Evolutionary conservation across 805 yeast genomes (phyloP).

Genomic region (Starmerella lactis-condensi): DNA sequence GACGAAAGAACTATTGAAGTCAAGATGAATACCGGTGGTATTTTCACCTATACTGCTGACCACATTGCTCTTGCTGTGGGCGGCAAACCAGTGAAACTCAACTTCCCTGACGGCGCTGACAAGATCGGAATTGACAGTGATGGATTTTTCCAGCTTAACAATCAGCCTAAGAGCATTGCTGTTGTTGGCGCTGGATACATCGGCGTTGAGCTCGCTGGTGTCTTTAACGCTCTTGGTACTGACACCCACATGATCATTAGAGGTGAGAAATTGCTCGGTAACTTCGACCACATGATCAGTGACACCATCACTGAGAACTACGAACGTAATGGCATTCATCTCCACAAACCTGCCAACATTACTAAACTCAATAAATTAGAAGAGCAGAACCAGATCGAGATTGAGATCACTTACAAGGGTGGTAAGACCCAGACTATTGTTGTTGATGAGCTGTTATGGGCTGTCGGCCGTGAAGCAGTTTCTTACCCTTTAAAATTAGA

Average conservation of each 20-base stretch:
- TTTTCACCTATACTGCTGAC: conserved; percentile 53
- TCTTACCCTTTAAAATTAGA: conserved; percentile 53
- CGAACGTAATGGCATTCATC: conserved; percentile 58
- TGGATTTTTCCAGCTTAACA: conserved; percentile 65
- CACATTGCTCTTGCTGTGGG: conserved; percentile 83
- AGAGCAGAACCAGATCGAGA: conserved; percentile 26
- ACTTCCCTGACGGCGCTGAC: conserved; percentile 60
- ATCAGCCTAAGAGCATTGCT: conserved; percentile 82
- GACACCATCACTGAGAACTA: conserved; percentile 64
- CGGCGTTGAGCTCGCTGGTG: conserved; percentile 89
- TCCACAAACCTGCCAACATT: conserved; percentile 46
- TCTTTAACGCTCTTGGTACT: conserved; percentile 71
- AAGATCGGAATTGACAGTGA: conserved; percentile 63
- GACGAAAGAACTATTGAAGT: conserved; percentile 48
- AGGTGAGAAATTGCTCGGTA: conserved; percentile 76
- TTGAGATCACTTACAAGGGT: conserved; percentile 5
- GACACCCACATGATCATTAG: conserved; percentile 78
- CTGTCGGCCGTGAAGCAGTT: conserved; percentile 74
- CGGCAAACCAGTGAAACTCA: conserved; percentile 61
- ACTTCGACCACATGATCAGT: conserved; percentile 69
- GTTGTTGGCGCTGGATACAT: conserved; percentile 97
- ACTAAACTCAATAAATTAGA: conserved; percentile 28
- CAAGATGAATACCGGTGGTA: conserved; percentile 40
- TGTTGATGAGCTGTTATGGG: conserved; percentile 80
- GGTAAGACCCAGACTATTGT: conserved; percentile 16